Evolutionary conservation across 1,284 basidiomycete species (phyloP).

Genomic region (Marasmius fiardii): DNA sequence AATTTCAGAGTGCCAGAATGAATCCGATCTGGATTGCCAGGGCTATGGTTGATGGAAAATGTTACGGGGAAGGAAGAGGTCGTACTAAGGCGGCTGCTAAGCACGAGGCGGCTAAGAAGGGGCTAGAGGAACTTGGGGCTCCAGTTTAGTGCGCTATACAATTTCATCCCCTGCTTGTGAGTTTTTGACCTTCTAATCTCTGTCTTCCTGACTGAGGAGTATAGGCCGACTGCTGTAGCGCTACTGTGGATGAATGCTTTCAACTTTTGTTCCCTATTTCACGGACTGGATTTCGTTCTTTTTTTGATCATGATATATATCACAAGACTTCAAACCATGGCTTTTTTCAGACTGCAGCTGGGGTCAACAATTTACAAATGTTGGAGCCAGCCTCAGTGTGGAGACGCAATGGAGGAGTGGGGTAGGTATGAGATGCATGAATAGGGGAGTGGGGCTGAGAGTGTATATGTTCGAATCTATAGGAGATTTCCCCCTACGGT

Average conservation of each 20-base stretch:
- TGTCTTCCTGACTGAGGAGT: conserved; percentile 1
- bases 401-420: conserved; percentile 43
- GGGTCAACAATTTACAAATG: conserved; percentile 28
- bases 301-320: too few species aligned
- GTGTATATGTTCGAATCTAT: background rate
- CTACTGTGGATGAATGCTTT: too few species aligned
- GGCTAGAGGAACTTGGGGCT: conserved; percentile 47
- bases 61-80: conserved; percentile 58
- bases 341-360: conserved; percentile 58
- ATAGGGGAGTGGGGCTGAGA: background rate
- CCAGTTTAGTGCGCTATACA: conserved; percentile 32
- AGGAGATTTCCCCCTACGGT: too few species aligned
- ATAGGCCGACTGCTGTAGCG: background rate
- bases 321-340: conserved; percentile 33
- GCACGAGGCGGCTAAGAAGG: conserved; percentile 66
- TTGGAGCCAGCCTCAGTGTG: conserved; percentile 48
- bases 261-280: too few species aligned
- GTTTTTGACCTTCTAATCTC: background rate
- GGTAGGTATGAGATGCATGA: background rate
- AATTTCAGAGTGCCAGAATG: conserved; percentile 44
- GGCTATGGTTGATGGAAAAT: conserved; percentile 55
- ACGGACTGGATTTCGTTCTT: too few species aligned
- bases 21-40: conserved; percentile 68
- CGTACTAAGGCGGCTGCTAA: conserved; percentile 73
- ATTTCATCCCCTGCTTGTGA: conserved; percentile 2